Conservation (phyloP, 1,139 yeast genomes). For the Geotrichum fermentans region DNA sequence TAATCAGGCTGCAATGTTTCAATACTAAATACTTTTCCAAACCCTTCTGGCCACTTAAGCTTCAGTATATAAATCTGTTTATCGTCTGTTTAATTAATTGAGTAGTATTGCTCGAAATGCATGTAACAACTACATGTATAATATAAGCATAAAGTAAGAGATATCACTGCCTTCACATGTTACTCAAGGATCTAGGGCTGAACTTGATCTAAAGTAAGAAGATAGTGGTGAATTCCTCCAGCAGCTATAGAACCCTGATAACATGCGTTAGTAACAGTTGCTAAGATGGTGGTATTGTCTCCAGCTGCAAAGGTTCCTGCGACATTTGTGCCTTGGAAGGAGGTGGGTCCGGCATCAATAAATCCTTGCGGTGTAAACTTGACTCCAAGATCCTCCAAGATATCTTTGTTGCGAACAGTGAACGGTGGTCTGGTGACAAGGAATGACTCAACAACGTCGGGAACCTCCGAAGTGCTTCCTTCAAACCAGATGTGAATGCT, state of each 20-base stretch:
- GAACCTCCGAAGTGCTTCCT: background rate
- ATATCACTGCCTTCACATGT: no score
- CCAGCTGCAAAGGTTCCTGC: constrained; percentile 15
- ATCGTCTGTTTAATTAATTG: no score
- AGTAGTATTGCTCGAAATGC: no score
- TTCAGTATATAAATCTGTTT: no score
- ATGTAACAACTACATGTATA: no score
- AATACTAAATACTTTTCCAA: no score
- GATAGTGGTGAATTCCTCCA: constrained; percentile 13
- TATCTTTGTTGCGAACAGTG: constrained; percentile 8
- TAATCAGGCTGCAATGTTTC: no score
- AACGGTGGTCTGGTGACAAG: constrained; percentile 9
- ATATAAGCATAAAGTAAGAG: no score
- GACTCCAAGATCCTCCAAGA: constrained; percentile 9
- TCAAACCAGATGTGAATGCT: constrained; percentile 3
- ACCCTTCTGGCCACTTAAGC: no score
- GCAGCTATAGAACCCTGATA: constrained; percentile 12
- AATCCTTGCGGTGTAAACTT: constrained; percentile 3
- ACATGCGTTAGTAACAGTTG: constrained; percentile 9
- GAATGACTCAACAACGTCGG: constrained; percentile 2
- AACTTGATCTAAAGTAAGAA: constrained; percentile 6
- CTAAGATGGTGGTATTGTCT: constrained; percentile 10
- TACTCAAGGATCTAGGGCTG: no score
- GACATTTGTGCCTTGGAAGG: constrained; percentile 6
- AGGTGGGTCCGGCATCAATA: background rate